Evolutionary conservation across 345 rosid genomes (phyloP), one percentile per base, ranked within the genome.

Genomic region (Linum tenue): DNA sequence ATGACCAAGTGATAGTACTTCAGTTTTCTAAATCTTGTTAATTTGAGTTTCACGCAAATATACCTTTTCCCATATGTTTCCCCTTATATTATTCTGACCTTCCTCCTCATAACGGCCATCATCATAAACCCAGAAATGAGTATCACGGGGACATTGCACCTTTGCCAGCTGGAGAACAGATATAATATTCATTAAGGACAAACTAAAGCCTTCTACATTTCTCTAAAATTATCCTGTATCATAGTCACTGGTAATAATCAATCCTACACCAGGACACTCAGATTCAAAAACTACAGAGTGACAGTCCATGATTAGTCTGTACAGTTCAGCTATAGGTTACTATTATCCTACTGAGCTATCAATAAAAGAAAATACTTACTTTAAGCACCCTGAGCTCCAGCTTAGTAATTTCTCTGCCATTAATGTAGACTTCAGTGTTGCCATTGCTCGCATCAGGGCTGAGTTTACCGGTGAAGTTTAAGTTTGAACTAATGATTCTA

Each of bases 381-480:
- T 77, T 95, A 55, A 95, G 79, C 22, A 95, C 84, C 79, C 92
- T 87, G 63, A 75, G 70, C 60, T 95, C 98, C 62, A 79, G 88
- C 77, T 79, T 95, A 38, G 99, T 95, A 62, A 95, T 91, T 79
- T 95, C 96, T 42, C 98, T 77, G 55, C 99, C 99, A 40, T 91
- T 95, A 1, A 95, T 83, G 70, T 79, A 95, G 67, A 95, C 99
- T 77, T 95, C 80, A 2, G 98, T 86, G 74, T 75, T 89, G 65
- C 99, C 99, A 69, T 73, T 86, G 76, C 99, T 95, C 7, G 98
- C 97, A 12, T 82, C 70, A 9, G 85, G 78, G 65, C 72, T 78
- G 12, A 95, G 84, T 77, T 89, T 91, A 69, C 99, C 98, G 0
- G 88, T 61, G 62, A 95, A 91, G 73, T 87, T 91, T 81, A 95